Conservation (phyloP, 169 alveolate genomes). For the Plasmodium fragile region DNA sequence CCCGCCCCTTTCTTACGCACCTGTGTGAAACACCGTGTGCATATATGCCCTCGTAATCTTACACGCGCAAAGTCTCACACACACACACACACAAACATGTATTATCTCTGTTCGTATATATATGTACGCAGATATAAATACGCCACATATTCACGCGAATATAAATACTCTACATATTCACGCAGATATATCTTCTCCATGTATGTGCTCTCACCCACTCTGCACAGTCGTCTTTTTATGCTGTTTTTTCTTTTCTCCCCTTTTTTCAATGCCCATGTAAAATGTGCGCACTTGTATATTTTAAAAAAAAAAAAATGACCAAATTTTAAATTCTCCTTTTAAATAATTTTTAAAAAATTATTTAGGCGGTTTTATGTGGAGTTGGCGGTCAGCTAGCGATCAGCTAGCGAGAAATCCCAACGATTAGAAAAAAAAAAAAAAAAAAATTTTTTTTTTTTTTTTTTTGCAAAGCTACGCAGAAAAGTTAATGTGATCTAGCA, state of each 20-base stretch:
- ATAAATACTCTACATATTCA: not conserved
- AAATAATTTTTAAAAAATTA: conserved; percentile 57
- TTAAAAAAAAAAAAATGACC: conserved; percentile 59
- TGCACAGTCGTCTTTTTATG: not conserved
- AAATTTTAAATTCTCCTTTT: conserved; percentile 53
- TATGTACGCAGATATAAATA: not conserved
- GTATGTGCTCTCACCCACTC: not conserved
- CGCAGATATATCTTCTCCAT: not conserved
- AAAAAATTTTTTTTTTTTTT: not conserved
- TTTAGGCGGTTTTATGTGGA: conserved; percentile 26
- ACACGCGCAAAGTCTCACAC: too few relatives aligned
- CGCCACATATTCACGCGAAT: not conserved
- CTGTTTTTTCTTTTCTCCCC: conserved; percentile 19
- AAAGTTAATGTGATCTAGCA: too few relatives aligned
- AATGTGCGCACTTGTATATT: conserved; percentile 74
- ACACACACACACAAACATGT: not conserved
- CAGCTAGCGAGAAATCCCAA: not conserved
- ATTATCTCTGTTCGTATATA: not conserved
- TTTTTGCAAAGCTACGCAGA: not conserved
- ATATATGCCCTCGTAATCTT: not conserved
- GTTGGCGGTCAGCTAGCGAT: not conserved
- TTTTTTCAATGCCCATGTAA: conserved; percentile 54
- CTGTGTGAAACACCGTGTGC: not conserved
- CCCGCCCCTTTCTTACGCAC: too few relatives aligned
- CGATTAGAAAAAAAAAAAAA: not conserved